phyloP scores from a whole-genome alignment of 2,329 filamentous ascomycete species.

The Fusarium clavum region DNA sequence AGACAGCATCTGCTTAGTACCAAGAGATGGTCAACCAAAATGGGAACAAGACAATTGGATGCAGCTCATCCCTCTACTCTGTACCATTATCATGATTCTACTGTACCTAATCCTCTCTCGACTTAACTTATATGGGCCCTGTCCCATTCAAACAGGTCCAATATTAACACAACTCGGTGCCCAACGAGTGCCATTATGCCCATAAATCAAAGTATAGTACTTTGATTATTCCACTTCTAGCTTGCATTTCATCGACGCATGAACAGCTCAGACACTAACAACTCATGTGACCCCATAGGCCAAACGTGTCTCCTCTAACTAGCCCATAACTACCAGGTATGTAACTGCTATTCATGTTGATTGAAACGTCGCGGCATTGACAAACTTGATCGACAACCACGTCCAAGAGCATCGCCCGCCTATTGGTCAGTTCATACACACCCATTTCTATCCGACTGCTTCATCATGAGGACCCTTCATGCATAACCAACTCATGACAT shows the following conservation, averaged over 20 bases:
- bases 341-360: background rate
- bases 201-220: background rate
- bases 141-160: constrained; percentile 21
- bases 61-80: background rate
- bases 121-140: background rate
- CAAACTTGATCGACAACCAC: constrained; percentile 36
- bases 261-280: constrained; percentile 38
- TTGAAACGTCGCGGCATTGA: constrained; percentile 2
- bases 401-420: constrained; percentile 16
- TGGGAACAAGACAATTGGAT: constrained; percentile 5
- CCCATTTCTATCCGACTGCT: constrained; percentile 1
- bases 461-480: constrained; percentile 33
- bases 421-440: constrained; percentile 33
- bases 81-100: background rate
- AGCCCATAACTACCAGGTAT: constrained; percentile 8
- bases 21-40: background rate
- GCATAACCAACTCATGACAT: constrained; percentile 26
- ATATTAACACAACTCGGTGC: constrained; percentile 1
- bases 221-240: constrained; percentile 10
- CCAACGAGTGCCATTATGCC: constrained; percentile 1
- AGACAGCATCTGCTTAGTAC: background rate
- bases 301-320: constrained; percentile 3
- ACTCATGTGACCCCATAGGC: constrained; percentile 27
- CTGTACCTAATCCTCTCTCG: background rate
- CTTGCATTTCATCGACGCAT: constrained; percentile 36